Evolutionary conservation across 2,329 filamentous ascomycete species (phyloP).

Genomic region (Colletotrichum ledebouriae): DNA sequence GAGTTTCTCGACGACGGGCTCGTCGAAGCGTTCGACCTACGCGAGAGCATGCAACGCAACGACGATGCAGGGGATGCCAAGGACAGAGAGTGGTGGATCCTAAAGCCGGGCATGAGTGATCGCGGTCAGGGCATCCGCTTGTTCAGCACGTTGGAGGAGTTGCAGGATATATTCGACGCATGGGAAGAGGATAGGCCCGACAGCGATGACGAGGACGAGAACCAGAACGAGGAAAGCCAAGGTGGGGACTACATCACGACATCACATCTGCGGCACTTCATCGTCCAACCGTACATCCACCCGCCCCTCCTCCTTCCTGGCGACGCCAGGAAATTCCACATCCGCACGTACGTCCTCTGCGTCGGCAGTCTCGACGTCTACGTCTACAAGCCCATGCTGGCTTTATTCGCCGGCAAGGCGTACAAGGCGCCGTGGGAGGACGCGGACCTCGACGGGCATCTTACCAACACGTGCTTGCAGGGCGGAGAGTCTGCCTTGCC

Average conservation of each 20-base stretch:
- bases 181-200: constrained; percentile 83
- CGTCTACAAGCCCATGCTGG: constrained; percentile 92
- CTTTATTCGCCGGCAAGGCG: constrained; percentile 84
- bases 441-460: constrained; percentile 76
- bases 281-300: constrained; percentile 95
- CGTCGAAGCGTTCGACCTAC: constrained; percentile 88
- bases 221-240: constrained; percentile 47
- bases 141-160: constrained; percentile 86
- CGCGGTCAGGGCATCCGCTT: constrained; percentile 92
- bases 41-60: constrained; percentile 82
- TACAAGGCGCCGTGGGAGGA: constrained; percentile 75
- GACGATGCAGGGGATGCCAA: constrained; percentile 41
- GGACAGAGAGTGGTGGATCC: constrained; percentile 90
- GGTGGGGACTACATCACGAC: constrained; percentile 76
- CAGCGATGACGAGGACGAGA: constrained; percentile 69
- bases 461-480: constrained; percentile 97
- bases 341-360: constrained; percentile 90
- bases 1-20: constrained; percentile 96
- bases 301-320: constrained; percentile 81
- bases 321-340: constrained; percentile 90
- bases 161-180: constrained; percentile 89
- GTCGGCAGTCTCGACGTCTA: constrained; percentile 83
- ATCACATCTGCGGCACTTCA: constrained; percentile 93
- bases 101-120: constrained; percentile 98
- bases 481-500: constrained; percentile 59